Evolutionary conservation across 2,329 filamentous ascomycete species (phyloP), one percentile per base, ranked within the genome.

Genomic region (Diaporthe humulicola): DNA sequence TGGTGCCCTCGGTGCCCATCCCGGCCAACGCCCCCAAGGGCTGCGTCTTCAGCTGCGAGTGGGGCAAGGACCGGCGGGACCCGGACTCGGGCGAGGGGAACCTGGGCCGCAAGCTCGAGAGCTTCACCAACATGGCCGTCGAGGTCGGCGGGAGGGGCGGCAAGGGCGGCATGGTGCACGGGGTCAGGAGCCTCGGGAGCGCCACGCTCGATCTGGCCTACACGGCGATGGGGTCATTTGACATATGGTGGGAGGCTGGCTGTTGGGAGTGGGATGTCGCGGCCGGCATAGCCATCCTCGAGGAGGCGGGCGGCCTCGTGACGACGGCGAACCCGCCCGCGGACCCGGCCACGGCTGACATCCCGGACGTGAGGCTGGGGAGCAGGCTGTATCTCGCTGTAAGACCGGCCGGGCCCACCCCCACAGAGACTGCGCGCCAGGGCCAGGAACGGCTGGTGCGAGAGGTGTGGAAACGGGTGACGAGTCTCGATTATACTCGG

Each of bases 231-330:
- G 93, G 93, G 0, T 87, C 91, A 0, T 92, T 95, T 77, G 93
- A 95, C 82, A 94, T 95, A 15, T 95, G 93, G 93, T 95, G 93
- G 93, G 93, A 95, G 81, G 93, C 93, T 4, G 93, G 93, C 0
- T 95, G 93, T 79, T 95, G 93, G 93, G 94, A 95, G 83, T 95
- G 93, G 91, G 94, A 95, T 78, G 93, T 95, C 4, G 93, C 93
- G 2, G 94, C 93, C 17, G 93, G 93, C 2, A 91, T 95, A 74
- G 93, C 92, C 6, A 91, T 95, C 54, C 84, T 95, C 1, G 85
- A 92, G 74, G 93, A 95, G 84, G 93, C 94, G 3, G 93, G 93
- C 1, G 94, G 94, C 0, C 81, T 95, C 5, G 87, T 95, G 28
- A 95, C 93, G 0, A 93, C 91, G 4, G 93, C 93, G 0, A 95